Conservation (phyloP, 345 rosid species). For the Acer saccharum region DNA sequence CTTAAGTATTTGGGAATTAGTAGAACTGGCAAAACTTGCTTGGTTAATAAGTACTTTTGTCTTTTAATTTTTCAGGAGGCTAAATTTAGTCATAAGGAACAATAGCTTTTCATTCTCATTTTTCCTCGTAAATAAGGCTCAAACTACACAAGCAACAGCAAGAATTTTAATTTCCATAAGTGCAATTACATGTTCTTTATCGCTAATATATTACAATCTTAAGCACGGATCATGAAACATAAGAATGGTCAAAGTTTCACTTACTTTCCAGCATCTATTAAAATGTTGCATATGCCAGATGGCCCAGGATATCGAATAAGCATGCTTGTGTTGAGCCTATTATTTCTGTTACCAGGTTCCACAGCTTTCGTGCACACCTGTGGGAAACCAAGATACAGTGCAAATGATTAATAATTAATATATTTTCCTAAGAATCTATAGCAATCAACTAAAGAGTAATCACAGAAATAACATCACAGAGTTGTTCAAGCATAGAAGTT, state of each 20-base stretch:
- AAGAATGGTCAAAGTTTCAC: conserved; percentile 28
- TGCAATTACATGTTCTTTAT: not conserved
- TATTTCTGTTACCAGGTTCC: conserved; percentile 74
- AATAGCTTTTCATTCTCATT: not conserved
- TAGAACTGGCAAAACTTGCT: not conserved
- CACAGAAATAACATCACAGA: not conserved
- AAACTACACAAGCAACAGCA: not conserved
- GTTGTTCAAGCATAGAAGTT: not conserved
- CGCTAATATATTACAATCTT: not conserved
- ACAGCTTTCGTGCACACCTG: conserved; percentile 85
- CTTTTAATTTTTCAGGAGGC: not conserved
- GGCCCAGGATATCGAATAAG: conserved; percentile 64
- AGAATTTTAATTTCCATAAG: not conserved
- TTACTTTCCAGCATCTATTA: conserved; percentile 94
- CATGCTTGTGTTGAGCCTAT: conserved; percentile 77
- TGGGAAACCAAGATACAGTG: conserved; percentile 19
- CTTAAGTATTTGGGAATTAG: conserved; percentile 5
- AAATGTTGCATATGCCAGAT: conserved; percentile 54
- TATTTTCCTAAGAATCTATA: not conserved
- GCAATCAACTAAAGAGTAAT: conserved; percentile 9
- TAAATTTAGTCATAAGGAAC: not conserved
- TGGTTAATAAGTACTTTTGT: not conserved
- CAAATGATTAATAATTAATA: conserved; percentile 13
- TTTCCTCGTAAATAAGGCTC: not conserved
- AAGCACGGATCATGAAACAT: not conserved